Percentiles rank a stretch among this genome's conserved stretches.
Conservation (phyloP, 257 asterid genomes). For the Nicotiana undulata region DNA sequence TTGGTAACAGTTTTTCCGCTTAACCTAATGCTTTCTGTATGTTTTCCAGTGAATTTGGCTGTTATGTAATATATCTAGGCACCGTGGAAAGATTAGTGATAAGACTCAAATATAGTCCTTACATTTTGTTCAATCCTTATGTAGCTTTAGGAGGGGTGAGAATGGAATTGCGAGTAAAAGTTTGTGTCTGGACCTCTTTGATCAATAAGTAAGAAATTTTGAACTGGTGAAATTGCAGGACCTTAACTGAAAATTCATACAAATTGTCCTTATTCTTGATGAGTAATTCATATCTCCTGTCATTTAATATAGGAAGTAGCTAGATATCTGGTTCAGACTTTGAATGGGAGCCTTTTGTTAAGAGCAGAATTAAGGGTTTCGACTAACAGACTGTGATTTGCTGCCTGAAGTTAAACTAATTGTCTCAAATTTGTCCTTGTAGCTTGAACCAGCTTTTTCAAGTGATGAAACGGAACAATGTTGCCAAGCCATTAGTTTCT, state of each 20-base stretch:
- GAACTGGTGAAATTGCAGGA: background rate
- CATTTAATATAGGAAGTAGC: background rate
- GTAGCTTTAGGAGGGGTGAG: background rate
- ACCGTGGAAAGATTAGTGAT: background rate
- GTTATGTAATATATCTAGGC: background rate
- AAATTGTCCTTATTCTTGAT: background rate
- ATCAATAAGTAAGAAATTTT: background rate
- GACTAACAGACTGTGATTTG: background rate
- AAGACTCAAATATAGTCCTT: background rate
- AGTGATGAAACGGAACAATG: background rate
- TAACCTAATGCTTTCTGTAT: background rate
- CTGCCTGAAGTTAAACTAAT: background rate
- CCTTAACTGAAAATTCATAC: background rate
- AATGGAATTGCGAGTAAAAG: background rate
- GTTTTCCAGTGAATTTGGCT: background rate
- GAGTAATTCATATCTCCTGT: background rate
- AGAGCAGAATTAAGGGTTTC: background rate
- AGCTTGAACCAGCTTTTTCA: background rate
- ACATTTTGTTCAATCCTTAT: background rate
- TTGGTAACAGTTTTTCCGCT: constrained; percentile 46
- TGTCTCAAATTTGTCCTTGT: background rate
- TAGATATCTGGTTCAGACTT: background rate
- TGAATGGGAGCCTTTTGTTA: background rate
- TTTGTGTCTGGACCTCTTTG: background rate
- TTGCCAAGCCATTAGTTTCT: background rate